Conservation (phyloP, 1,139 yeast genomes). For the Pichia sp. region DNA sequence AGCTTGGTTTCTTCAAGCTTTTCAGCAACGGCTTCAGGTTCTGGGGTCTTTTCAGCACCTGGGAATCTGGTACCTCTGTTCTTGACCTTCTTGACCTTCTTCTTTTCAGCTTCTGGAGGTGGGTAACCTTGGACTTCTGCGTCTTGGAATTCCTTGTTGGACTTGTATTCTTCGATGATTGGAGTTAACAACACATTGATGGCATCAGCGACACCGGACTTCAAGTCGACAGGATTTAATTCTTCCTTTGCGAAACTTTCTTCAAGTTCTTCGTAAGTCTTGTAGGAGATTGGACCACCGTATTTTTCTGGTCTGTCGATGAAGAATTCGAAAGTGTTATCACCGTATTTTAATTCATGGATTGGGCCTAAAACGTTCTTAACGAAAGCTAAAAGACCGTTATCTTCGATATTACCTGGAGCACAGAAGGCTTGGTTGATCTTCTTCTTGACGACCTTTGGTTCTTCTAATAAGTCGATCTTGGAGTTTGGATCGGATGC, state of each 20-base stretch:
- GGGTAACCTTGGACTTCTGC: conserved; percentile 85
- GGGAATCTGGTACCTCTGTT: conserved; percentile 87
- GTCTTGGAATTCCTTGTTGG: conserved; percentile 69
- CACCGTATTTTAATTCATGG: conserved; percentile 65
- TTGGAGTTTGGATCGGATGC: conserved; percentile 99
- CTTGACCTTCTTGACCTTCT: conserved; percentile 66
- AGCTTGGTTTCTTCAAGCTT: conserved; percentile 29
- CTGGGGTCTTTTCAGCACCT: conserved; percentile 41
- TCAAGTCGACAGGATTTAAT: conserved; percentile 91
- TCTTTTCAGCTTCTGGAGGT: conserved; percentile 54
- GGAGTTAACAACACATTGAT: conserved; percentile 83
- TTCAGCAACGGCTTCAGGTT: conserved; percentile 21
- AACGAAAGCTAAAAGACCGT: conserved; percentile 85
- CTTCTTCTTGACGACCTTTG: conserved; percentile 86
- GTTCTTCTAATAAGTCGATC: conserved; percentile 88
- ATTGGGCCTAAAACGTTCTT: conserved; percentile 86
- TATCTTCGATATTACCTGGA: conserved; percentile 89
- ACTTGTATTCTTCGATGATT: conserved; percentile 65
- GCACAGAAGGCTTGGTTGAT: conserved; percentile 92
- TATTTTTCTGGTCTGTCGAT: conserved; percentile 94
- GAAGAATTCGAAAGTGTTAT: conserved; percentile 57
- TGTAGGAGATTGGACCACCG: conserved; percentile 86
- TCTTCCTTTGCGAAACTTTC: conserved; percentile 68
- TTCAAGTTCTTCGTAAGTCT: conserved; percentile 66
- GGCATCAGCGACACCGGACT: conserved; percentile 84